Evolutionary conservation across 73 alveolate genomes (phyloP).

Genomic region (Paramecium octaurelia): DNA sequence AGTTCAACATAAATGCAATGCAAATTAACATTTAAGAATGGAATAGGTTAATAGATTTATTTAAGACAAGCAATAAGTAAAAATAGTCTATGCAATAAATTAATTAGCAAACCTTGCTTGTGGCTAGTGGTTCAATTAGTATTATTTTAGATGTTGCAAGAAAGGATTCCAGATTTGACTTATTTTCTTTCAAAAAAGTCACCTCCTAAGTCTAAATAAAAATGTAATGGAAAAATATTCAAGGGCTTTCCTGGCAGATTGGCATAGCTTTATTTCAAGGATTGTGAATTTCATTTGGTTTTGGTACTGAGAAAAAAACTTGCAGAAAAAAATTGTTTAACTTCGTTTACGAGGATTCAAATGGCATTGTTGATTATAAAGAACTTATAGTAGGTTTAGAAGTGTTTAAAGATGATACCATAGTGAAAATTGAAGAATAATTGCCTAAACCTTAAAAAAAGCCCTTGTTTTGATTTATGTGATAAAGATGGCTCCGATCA

Average conservation of each 20-base stretch:
- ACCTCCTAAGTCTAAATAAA: conserved; percentile 59
- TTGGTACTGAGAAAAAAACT: conserved; percentile 64
- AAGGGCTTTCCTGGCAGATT: conserved; percentile 31
- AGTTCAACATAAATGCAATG: conserved; percentile 11
- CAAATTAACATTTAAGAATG: not conserved
- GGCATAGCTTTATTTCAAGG: conserved; percentile 53
- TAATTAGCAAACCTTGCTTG: conserved; percentile 54
- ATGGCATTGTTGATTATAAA: conserved; percentile 81
- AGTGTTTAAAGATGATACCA: conserved; percentile 75
- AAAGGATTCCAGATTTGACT: conserved; percentile 53
- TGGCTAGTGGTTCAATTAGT: conserved; percentile 57
- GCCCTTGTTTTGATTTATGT: conserved; percentile 78
- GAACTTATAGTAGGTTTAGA: conserved; percentile 83
- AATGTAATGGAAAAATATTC: conserved; percentile 60
- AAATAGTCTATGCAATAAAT: conserved; percentile 58
- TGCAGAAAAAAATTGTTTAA: conserved; percentile 62
- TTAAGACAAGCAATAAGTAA: conserved; percentile 15
- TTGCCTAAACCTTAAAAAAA: not conserved
- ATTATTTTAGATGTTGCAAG: conserved; percentile 56
- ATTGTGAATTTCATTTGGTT: conserved; percentile 47
- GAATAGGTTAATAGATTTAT: not conserved
- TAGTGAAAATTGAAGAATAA: conserved; percentile 75
- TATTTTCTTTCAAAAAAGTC: conserved; percentile 48
- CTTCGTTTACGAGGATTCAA: conserved; percentile 83
- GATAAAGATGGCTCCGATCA: conserved; percentile 81